A percentile compares a stretch with the other conserved stretches of the same genome.
Evolutionary conservation across 2,329 filamentous ascomycete genomes (phyloP).

Genomic region (Aspergillus pseudoterreus): DNA sequence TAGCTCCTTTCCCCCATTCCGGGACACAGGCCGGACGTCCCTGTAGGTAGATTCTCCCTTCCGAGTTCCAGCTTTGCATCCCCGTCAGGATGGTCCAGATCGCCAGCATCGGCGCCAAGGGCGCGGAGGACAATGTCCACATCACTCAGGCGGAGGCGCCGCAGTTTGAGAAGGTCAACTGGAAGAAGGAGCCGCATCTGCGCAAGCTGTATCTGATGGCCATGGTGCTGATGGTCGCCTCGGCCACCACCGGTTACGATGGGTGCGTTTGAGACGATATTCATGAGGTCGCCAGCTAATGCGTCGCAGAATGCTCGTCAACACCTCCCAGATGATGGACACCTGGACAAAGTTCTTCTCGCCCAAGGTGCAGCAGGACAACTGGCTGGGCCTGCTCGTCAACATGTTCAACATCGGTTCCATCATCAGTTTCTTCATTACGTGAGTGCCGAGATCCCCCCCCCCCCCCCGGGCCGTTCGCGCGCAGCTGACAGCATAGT

Average conservation of each 20-base stretch:
- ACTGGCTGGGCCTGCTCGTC: slow-evolving; percentile 41
- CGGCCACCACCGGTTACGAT: slow-evolving; percentile 61
- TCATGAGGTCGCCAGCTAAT: too few relatives aligned
- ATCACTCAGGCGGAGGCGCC: slow-evolving; percentile 36
- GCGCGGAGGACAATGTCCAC: too few relatives aligned
- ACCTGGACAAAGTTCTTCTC: slow-evolving; percentile 37
- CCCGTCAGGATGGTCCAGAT: too few relatives aligned
- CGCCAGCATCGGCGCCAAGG: too few relatives aligned
- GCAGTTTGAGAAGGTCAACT: slow-evolving; percentile 53
- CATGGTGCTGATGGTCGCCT: slow-evolving; percentile 56
- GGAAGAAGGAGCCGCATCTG: slow-evolving; percentile 56
- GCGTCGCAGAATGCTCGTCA: slow-evolving; percentile 30
- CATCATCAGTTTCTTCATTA: slow-evolving; percentile 27
- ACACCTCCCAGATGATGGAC: slow-evolving; percentile 42
- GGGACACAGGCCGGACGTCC: too few relatives aligned
- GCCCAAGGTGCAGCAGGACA: slow-evolving; percentile 31
- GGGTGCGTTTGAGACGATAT: slow-evolving; percentile 33
- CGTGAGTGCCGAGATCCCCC: too few relatives aligned
- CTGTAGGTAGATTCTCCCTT: too few relatives aligned
- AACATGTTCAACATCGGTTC: slow-evolving; percentile 46
- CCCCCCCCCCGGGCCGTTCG: too few relatives aligned
- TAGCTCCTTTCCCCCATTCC: too few relatives aligned
- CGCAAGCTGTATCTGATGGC: slow-evolving; percentile 54
- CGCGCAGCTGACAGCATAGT: too few relatives aligned
- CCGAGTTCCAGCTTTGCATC: too few relatives aligned